Conservation (phyloP, 2,329 filamentous ascomycete species). For the Colletotrichum gloeosporioides region DNA sequence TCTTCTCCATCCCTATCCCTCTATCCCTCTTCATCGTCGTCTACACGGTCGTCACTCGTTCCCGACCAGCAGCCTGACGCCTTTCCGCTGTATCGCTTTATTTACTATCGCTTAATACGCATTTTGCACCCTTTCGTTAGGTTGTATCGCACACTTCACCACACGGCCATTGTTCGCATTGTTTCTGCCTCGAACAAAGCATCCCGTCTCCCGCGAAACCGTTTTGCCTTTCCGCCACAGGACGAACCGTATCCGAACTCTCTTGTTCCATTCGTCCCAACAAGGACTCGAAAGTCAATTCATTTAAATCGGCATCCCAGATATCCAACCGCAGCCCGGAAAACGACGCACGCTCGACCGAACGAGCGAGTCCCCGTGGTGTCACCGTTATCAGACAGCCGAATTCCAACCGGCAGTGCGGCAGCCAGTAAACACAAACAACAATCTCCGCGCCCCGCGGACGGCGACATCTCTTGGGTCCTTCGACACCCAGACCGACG, state of each 20-base stretch:
- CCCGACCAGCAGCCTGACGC: neutral
- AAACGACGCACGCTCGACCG: neutral
- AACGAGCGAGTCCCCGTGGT: neutral
- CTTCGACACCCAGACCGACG: neutral
- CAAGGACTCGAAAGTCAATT: neutral
- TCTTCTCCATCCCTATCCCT: neutral
- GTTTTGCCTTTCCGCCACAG: neutral
- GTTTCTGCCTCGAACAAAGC: neutral
- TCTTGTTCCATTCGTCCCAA: slow-evolving; percentile 2
- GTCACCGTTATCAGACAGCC: neutral
- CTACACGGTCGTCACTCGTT: slow-evolving; percentile 12
- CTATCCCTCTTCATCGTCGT: neutral
- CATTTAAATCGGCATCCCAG: neutral
- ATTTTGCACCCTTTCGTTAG: neutral
- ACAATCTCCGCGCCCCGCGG: neutral
- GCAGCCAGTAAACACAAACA: slow-evolving; percentile 2
- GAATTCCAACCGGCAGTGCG: slow-evolving; percentile 3
- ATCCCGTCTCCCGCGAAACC: neutral
- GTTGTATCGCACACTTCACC: neutral
- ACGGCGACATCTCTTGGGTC: neutral
- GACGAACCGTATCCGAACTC: neutral
- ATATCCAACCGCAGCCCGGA: neutral
- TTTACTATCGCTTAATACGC: slow-evolving; percentile 12
- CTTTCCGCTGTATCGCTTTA: neutral
- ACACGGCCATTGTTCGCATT: neutral